Evolutionary conservation across 805 yeast species (phyloP).

Genomic region (Candida railenensis): DNA sequence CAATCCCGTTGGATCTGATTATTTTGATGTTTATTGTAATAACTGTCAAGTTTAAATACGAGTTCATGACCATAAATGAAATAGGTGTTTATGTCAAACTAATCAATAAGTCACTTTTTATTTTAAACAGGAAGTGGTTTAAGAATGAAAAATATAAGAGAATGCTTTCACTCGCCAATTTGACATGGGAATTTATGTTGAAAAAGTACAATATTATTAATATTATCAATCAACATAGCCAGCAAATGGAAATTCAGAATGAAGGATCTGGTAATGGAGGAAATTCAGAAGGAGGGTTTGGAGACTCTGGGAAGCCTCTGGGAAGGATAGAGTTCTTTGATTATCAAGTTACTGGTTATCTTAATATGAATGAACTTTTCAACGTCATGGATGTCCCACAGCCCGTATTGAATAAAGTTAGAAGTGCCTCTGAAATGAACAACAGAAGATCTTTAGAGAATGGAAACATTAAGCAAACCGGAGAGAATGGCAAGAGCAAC

Average conservation of each 20-base stretch:
- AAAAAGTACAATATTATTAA: conserved; percentile 32
- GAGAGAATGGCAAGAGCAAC: background rate
- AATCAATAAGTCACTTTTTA: conserved; percentile 42
- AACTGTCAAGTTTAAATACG: conserved; percentile 49
- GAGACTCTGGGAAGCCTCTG: conserved; percentile 1
- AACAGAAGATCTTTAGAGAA: background rate
- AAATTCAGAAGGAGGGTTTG: background rate
- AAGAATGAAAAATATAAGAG: conserved; percentile 46
- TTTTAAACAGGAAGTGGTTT: conserved; percentile 44
- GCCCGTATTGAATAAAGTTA: conserved; percentile 18
- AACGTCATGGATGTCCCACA: conserved; percentile 45
- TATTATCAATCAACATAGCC: conserved; percentile 23
- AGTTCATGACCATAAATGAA: conserved; percentile 37
- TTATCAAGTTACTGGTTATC: conserved; percentile 37
- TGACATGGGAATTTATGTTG: conserved; percentile 43
- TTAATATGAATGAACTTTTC: conserved; percentile 41
- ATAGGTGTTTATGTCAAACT: conserved; percentile 36
- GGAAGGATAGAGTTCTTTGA: conserved; percentile 35
- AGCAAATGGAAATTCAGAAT: conserved; percentile 7
- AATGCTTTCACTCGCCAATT: conserved; percentile 42
- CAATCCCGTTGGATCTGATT: conserved; percentile 61
- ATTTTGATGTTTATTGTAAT: conserved; percentile 52
- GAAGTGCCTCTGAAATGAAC: background rate
- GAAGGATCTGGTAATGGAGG: conserved; percentile 6
- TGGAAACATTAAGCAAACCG: conserved; percentile 9